These are phyloP conservation scores for Suillus sp. DNA, from an alignment of 768 basidiomycete species.

Conservation along the genomic window DNA sequence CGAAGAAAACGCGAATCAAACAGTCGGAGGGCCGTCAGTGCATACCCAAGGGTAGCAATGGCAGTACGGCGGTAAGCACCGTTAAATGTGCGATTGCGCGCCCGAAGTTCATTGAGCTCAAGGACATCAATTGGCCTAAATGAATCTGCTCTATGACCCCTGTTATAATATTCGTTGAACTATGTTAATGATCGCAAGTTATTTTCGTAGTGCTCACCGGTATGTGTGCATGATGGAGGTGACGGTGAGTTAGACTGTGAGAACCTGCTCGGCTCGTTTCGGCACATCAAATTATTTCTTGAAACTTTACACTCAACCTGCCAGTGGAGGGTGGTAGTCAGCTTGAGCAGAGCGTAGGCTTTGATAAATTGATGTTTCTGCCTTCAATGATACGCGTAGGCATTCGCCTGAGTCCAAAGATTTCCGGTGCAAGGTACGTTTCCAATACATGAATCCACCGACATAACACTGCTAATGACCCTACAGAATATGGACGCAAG, in stretches of 20 bases:
- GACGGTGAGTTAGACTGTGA: slow-evolving; percentile 16
- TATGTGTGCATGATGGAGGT: slow-evolving; percentile 25
- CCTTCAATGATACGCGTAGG: slow-evolving; percentile 23
- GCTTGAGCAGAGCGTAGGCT: background rate
- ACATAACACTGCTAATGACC: slow-evolving; percentile 16
- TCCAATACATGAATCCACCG: background rate
- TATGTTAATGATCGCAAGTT: background rate
- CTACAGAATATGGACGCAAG: slow-evolving; percentile 21
- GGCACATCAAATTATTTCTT: slow-evolving; percentile 12
- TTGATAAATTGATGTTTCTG: slow-evolving; percentile 20
- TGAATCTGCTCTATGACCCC: slow-evolving; percentile 51
- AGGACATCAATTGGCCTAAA: slow-evolving; percentile 54
- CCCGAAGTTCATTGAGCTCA: slow-evolving; percentile 74
- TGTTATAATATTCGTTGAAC: slow-evolving; percentile 21
- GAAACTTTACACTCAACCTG: background rate
- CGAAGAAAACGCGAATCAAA: slow-evolving; percentile 74
- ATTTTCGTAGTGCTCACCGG: slow-evolving; percentile 22
- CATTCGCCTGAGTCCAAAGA: slow-evolving; percentile 27
- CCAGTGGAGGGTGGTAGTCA: background rate
- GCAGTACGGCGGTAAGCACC: slow-evolving; percentile 82
- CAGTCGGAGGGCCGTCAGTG: slow-evolving; percentile 74
- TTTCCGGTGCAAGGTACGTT: slow-evolving; percentile 25
- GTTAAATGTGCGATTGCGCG: slow-evolving; percentile 80
- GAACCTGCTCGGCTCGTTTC: slow-evolving; percentile 19
- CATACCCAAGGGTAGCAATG: slow-evolving; percentile 71